Base-by-base conservation (phyloP, 495 filamentous ascomycete genomes). In the Penicillium crystallinum region DNA sequence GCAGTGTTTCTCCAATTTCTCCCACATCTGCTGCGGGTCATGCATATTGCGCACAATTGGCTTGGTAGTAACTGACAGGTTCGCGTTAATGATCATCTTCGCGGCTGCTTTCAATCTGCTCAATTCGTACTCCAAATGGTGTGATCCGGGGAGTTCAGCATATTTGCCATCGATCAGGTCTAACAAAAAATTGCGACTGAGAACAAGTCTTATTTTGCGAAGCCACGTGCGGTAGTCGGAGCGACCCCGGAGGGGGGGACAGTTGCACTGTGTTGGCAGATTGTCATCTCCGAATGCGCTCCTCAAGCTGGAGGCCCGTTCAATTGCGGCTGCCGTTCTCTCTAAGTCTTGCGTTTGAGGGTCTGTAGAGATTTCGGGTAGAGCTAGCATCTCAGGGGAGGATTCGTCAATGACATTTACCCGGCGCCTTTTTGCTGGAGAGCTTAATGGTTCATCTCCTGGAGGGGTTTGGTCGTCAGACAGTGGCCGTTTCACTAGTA, bases 391-490 rank as follows among this genome's bases (percentile, higher is more conserved):
- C 4, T 37, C 45, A 29, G 12, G 11, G 5, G 19, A 4, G 1
- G 29, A 2, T 14, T 18, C 21, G 3, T 37, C 34, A 18, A 21
- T 12, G 18, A 8, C 14, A 25, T n/a, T 18, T 11, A 48, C 34
- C 22, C 45, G 45, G 45, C 45, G 45, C 34, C 33, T 48, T 37
- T 48, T 48, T 17, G 45, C 45, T 14, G 45, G 45, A 6, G 45
- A 48, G 33, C 14, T 48, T 27, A 11, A 2, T 6, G 22, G 45
- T 17, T 48, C 45, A 12, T 48, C 22, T 27, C 19, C 33, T 10
- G 33, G 45, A n/a, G 14, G 45, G 18, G n/a, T 14, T 36, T 5
- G 31, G 14, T 25, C 34, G 33, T 2, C 6, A 25, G 45, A 48
- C 33, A 48, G 22, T 2, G 33, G 22, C 6, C 45, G 33, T 18